phyloP scores from a whole-genome alignment of 1,284 basidiomycete species.

The Fomitopsis betulina region DNA sequence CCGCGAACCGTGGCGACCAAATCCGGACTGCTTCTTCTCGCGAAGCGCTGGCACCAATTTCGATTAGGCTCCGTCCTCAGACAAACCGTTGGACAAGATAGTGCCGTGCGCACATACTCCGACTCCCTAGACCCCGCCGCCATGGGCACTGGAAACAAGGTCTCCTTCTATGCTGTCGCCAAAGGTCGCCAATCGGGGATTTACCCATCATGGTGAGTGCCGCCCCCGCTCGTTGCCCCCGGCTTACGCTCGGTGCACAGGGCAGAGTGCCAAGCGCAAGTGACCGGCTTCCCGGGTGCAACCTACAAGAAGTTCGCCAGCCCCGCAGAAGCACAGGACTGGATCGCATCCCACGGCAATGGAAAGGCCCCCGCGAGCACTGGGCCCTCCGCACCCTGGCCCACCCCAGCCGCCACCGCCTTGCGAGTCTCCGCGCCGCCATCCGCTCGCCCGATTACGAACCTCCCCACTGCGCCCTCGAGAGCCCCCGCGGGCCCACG shows the following conservation, averaged over 20 bases:
- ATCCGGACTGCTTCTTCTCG: not conserved
- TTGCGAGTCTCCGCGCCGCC: not conserved
- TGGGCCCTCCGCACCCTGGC: not conserved
- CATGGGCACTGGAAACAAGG: constrained; percentile 16
- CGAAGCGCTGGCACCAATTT: not conserved
- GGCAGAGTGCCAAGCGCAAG: constrained; percentile 56
- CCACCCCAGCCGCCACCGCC: not conserved
- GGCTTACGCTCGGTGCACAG: constrained; percentile 25
- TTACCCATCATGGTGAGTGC: constrained; percentile 22
- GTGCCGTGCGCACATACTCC: not conserved
- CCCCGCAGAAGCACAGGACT: constrained; percentile 44
- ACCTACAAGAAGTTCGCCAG: constrained; percentile 61
- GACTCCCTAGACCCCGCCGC: not conserved
- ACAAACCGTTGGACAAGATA: not conserved
- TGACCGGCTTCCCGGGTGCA: constrained; percentile 52
- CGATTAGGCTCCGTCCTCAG: not conserved
- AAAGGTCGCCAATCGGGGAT: constrained; percentile 22
- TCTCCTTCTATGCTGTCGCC: constrained; percentile 25
- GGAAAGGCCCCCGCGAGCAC: constrained; percentile 1
- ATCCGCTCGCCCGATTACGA: not conserved
- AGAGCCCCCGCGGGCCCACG: not conserved
- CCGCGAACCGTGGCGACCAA: not conserved
- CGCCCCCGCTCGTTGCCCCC: not conserved
- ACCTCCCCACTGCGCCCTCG: not conserved
- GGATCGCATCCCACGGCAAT: constrained; percentile 11